phyloP scores from a whole-genome alignment of 116 monocot genomes.

The Zostera marina region DNA sequence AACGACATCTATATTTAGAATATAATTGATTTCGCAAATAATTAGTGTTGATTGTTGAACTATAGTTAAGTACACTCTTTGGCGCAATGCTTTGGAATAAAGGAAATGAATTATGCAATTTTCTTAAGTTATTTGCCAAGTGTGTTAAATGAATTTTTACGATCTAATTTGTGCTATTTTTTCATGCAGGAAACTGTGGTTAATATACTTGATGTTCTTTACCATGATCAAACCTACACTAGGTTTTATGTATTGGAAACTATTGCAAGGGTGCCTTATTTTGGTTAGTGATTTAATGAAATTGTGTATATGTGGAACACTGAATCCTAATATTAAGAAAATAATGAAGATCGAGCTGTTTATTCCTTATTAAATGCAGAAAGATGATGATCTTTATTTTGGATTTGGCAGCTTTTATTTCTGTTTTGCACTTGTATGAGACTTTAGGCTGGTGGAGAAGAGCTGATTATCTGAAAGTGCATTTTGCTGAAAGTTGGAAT shows the following conservation, averaged over 20 bases:
- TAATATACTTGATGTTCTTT: constrained; percentile 52
- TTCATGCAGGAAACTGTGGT: constrained; percentile 64
- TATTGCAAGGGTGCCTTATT: constrained; percentile 95
- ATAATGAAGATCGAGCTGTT: too few species aligned
- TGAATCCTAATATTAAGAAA: too few species aligned
- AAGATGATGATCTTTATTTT: neutral
- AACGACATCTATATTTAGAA: too few species aligned
- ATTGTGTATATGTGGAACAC: neutral
- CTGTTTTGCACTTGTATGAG: constrained; percentile 93
- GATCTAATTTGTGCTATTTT: neutral
- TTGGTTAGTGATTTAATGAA: constrained; percentile 33
- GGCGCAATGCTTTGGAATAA: too few species aligned
- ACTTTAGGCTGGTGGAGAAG: constrained; percentile 97
- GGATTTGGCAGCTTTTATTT: constrained; percentile 67
- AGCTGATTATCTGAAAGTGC: constrained; percentile 98
- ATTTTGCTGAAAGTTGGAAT: constrained; percentile 98
- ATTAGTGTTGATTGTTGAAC: too few species aligned
- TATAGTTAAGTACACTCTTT: too few species aligned
- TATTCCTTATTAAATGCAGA: neutral
- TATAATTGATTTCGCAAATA: too few species aligned
- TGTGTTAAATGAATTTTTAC: neutral
- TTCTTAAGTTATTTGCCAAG: too few species aligned
- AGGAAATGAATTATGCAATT: too few species aligned
- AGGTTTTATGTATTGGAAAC: constrained; percentile 95
- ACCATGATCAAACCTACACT: constrained; percentile 65